These are phyloP conservation scores for Trichothecium sympodiale DNA, from an alignment of 2,329 filamentous ascomycete species.

Conservation along the genomic window DNA sequence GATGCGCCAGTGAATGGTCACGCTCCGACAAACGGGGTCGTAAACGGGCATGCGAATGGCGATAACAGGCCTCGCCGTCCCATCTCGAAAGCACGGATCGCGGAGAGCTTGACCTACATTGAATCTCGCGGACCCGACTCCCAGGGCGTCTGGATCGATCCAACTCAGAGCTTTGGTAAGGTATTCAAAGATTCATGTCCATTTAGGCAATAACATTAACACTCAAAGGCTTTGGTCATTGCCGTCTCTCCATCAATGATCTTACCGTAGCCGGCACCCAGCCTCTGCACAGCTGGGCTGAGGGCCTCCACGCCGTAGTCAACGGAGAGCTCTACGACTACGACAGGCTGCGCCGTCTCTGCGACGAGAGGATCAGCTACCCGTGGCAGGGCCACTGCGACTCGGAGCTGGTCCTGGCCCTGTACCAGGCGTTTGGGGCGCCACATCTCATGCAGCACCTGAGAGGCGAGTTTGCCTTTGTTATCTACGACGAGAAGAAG, in stretches of 20 bases:
- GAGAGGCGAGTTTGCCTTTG: slow-evolving; percentile 43
- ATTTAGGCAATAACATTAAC: no score
- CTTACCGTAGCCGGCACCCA: slow-evolving; percentile 33
- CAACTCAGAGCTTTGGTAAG: no score
- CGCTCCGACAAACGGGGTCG: no score
- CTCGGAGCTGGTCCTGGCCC: slow-evolving; percentile 39
- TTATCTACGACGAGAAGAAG: slow-evolving; percentile 32
- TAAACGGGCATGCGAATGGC: no score
- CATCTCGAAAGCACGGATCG: no score
- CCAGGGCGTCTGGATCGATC: no score
- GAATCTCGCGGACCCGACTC: no score
- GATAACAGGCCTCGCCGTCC: no score
- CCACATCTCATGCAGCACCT: slow-evolving; percentile 26
- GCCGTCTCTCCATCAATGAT: slow-evolving; percentile 42
- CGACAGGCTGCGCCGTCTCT: slow-evolving; percentile 27
- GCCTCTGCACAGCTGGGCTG: slow-evolving; percentile 28
- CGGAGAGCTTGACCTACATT: no score
- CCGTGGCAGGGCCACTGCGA: slow-evolving; percentile 34
- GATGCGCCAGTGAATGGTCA: no score
- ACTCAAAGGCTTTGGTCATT: slow-evolving; percentile 34
- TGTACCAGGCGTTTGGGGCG: slow-evolving; percentile 37
- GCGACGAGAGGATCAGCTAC: slow-evolving; percentile 24
- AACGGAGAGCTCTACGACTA: slow-evolving; percentile 50
- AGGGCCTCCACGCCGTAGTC: slow-evolving; percentile 40
- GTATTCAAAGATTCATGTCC: no score